These are phyloP conservation scores for Pseudogymnoascus sp. DNA, from an alignment of 2,329 filamentous ascomycete genomes.

Conservation along the genomic window DNA sequence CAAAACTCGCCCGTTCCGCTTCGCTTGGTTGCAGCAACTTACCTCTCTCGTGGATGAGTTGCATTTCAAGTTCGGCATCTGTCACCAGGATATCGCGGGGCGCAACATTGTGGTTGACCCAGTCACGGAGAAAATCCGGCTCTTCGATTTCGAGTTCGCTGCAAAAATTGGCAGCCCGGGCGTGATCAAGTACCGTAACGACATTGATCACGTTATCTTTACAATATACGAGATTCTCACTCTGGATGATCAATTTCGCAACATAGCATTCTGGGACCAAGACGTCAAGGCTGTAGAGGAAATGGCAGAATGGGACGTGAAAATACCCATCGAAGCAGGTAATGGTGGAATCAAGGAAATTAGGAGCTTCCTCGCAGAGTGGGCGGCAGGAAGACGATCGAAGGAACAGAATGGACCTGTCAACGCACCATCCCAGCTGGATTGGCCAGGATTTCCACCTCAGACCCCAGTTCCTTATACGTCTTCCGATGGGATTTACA, in stretches of 20 bases:
- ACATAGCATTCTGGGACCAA: not conserved
- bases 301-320: not conserved
- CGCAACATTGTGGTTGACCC: slow-evolving; percentile 35
- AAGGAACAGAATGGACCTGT: not conserved
- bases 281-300: not conserved
- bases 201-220: slow-evolving; percentile 24
- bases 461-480: not conserved
- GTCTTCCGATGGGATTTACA: not conserved
- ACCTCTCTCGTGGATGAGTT: slow-evolving; percentile 34
- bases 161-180: not conserved
- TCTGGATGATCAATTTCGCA: slow-evolving; percentile 14
- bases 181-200: slow-evolving; percentile 19
- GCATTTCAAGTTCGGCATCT: slow-evolving; percentile 34
- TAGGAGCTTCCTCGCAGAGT: not conserved
- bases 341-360: not conserved
- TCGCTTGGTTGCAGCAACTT: slow-evolving; percentile 35
- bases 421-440: not conserved
- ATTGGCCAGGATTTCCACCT: not conserved
- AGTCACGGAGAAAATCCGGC: slow-evolving; percentile 29
- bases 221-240: slow-evolving; percentile 22
- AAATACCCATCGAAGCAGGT: not conserved
- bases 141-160: slow-evolving; percentile 33
- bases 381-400: not conserved
- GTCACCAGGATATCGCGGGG: slow-evolving; percentile 35
- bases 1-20: slow-evolving; percentile 29